These are phyloP conservation scores for Rhododendron griersonianum DNA, from an alignment of 148 eudicot species.

Conservation along the genomic window DNA sequence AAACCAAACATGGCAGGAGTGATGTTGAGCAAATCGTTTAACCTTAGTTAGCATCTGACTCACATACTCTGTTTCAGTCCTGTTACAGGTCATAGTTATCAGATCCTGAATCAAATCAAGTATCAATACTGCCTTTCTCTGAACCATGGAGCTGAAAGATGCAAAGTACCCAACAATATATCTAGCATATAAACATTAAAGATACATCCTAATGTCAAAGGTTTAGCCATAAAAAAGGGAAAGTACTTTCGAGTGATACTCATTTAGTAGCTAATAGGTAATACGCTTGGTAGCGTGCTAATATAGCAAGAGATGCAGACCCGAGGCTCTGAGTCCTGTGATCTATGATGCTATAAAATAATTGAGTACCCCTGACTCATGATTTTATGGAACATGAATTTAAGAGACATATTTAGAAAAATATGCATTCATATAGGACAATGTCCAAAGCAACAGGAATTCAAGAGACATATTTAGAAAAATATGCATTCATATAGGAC, in stretches of 20 bases:
- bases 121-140: neutral
- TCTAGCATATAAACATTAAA: neutral
- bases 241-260: neutral
- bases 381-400: neutral
- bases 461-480: neutral
- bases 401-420: neutral
- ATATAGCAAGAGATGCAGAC: neutral
- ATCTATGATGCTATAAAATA: neutral
- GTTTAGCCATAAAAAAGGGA: neutral
- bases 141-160: neutral
- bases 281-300: neutral
- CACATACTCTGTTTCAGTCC: constrained; percentile 98
- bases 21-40: constrained; percentile 94
- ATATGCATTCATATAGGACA: neutral
- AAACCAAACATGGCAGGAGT: constrained; percentile 98
- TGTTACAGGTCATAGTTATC: constrained; percentile 25
- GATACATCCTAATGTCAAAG: neutral
- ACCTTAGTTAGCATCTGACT: constrained; percentile 93
- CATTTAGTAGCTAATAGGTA: neutral
- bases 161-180: neutral
- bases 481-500: neutral
- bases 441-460: neutral
- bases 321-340: neutral
- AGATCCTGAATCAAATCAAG: neutral
- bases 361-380: neutral